Evolutionary conservation across 1,284 basidiomycete species (phyloP).

Genomic region (Papiliotrema terrestris): DNA sequence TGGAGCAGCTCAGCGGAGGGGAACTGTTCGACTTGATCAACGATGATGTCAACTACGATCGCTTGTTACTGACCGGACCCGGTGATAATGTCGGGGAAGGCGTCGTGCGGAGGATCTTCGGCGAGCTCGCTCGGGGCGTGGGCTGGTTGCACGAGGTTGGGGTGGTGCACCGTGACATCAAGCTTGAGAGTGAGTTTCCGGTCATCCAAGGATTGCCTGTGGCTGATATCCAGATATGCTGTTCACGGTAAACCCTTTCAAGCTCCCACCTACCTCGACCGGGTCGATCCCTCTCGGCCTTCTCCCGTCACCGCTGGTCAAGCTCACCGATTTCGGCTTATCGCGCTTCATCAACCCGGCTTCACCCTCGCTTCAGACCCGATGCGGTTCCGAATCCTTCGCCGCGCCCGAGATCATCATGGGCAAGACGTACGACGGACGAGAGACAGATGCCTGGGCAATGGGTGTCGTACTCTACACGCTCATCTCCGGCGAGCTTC

Average conservation of each 20-base stretch:
- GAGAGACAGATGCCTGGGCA: constrained; percentile 86
- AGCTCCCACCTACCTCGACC: constrained; percentile 35
- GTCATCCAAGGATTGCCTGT: not conserved
- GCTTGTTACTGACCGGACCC: constrained; percentile 40
- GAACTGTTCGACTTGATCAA: constrained; percentile 79
- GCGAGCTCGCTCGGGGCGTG: constrained; percentile 73
- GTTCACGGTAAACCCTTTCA: constrained; percentile 53
- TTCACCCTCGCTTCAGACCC: constrained; percentile 69
- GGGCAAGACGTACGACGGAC: constrained; percentile 72
- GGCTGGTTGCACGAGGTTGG: constrained; percentile 86
- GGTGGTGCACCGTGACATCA: constrained; percentile 88
- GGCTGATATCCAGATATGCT: constrained; percentile 56
- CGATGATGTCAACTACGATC: constrained; percentile 56
- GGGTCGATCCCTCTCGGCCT: constrained; percentile 45
- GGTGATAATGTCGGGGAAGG: constrained; percentile 29
- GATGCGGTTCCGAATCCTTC: constrained; percentile 88
- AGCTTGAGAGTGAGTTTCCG: constrained; percentile 75
- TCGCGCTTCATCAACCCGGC: constrained; percentile 75
- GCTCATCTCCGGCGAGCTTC: constrained; percentile 59
- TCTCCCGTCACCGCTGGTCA: constrained; percentile 64
- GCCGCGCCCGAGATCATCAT: constrained; percentile 87
- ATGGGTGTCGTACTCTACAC: constrained; percentile 80
- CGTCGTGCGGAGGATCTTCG: constrained; percentile 68
- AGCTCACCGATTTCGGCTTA: constrained; percentile 86
- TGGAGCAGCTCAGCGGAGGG: constrained; percentile 74